Percentiles rank a stretch among this genome's conserved stretches.
These are phyloP conservation scores for Kodamaea hsintzibuensis DNA, from an alignment of 805 yeast genomes.

Conservation along the genomic window DNA sequence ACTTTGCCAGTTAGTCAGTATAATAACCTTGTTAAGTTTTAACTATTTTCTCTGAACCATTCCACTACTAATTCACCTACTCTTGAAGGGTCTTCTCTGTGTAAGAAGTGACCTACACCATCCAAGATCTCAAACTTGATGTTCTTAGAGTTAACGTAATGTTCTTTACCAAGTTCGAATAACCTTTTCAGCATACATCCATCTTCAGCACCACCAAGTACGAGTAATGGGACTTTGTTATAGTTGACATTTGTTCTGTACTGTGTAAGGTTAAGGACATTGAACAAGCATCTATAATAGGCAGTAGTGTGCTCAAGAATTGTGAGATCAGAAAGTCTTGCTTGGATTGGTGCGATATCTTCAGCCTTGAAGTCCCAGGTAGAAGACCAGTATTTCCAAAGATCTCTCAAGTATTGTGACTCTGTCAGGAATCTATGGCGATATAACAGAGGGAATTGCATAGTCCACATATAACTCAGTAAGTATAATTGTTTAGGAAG, in stretches of 20 bases:
- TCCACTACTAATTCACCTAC: constrained; percentile 26
- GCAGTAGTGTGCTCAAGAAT: constrained; percentile 39
- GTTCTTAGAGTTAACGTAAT: constrained; percentile 19
- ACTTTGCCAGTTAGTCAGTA: too few relatives aligned
- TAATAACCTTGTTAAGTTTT: too few relatives aligned
- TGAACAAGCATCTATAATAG: constrained; percentile 28
- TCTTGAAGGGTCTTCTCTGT: constrained; percentile 38
- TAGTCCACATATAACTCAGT: constrained; percentile 38
- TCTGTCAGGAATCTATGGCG: constrained; percentile 15
- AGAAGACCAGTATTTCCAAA: constrained; percentile 44
- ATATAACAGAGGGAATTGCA: constrained; percentile 33
- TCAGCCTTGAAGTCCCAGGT: constrained; percentile 34
- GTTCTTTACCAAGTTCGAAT: constrained; percentile 24
- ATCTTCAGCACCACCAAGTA: constrained; percentile 37
- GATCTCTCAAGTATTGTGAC: constrained; percentile 30
- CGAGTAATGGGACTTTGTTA: constrained; percentile 36
- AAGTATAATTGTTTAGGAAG: constrained; percentile 38
- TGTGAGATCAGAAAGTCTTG: constrained; percentile 25
- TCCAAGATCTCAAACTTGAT: constrained; percentile 26
- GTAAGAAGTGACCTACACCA: constrained; percentile 41
- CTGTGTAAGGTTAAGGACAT: constrained; percentile 18
- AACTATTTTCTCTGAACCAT: constrained; percentile 25
- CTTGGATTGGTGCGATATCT: constrained; percentile 29
- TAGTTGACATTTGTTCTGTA: constrained; percentile 31
- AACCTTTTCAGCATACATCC: constrained; percentile 37